These are phyloP conservation scores for Tetraselmis striata DNA, from an alignment of 139 green algal genomes.

Conservation along the genomic window DNA sequence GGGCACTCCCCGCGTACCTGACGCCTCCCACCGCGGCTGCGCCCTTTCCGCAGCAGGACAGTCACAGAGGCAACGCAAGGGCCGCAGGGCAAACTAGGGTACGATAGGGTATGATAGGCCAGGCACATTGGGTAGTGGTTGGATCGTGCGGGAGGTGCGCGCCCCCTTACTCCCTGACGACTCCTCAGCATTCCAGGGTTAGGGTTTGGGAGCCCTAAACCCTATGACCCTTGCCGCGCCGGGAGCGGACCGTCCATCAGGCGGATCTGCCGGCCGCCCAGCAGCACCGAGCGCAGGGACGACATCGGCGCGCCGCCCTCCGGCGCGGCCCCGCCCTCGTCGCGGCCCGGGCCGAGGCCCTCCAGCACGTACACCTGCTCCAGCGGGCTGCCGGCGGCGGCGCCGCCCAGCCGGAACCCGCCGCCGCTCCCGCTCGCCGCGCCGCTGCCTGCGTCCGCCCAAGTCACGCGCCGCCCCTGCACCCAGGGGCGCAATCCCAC, in stretches of 20 bases:
- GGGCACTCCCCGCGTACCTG: too few species aligned
- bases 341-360: constrained; percentile 21
- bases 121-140: too few species aligned
- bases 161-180: too few species aligned
- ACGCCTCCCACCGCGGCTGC: too few species aligned
- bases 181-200: too few species aligned
- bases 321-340: not conserved
- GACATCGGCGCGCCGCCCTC: not conserved
- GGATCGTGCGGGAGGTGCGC: too few species aligned
- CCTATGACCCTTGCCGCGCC: too few species aligned
- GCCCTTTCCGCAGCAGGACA: too few species aligned
- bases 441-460: constrained; percentile 13
- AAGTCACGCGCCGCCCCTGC: constrained; percentile 15
- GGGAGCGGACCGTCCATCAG: not conserved
- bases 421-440: not conserved
- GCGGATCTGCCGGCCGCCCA: not conserved
- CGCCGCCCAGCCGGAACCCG: constrained; percentile 9
- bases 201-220: too few species aligned
- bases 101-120: too few species aligned
- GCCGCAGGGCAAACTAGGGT: too few species aligned
- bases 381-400: constrained; percentile 18
- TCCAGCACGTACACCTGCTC: constrained; percentile 27
- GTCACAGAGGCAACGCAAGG: too few species aligned
- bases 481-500: not conserved
- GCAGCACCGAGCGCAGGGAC: not conserved